These are phyloP conservation scores for Moniliella sp. DNA, from an alignment of 1,284 basidiomycete species.

Conservation along the genomic window DNA sequence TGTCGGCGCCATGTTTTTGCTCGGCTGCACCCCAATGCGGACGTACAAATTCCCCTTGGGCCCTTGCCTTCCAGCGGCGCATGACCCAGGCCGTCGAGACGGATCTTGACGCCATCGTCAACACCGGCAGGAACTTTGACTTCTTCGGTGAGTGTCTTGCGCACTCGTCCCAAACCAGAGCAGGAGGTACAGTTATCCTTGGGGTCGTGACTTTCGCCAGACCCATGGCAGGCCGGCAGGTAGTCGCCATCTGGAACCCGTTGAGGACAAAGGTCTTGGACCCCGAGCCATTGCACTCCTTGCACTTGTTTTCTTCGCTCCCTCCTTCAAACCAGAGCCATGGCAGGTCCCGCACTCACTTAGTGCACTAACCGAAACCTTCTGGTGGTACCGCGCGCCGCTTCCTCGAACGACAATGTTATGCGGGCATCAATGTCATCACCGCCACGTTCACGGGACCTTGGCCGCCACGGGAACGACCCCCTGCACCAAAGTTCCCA, in stretches of 20 bases:
- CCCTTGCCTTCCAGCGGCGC: conserved; percentile 43
- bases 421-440: conserved; percentile 63
- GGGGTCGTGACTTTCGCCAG: conserved; percentile 57
- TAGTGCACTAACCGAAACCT: conserved; percentile 55
- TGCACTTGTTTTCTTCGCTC: conserved; percentile 63
- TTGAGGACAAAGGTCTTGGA: conserved; percentile 70
- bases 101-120: conserved; percentile 86
- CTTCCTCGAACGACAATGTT: conserved; percentile 59
- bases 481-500: conserved; percentile 57
- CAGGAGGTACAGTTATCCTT: conserved; percentile 61
- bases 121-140: conserved; percentile 63
- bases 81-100: conserved; percentile 64
- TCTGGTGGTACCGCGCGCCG: conserved; percentile 64
- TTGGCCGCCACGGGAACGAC: conserved; percentile 38
- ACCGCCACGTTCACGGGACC: conserved; percentile 44
- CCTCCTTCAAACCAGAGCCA: conserved; percentile 65
- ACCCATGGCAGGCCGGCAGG: conserved; percentile 67
- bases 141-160: conserved; percentile 53
- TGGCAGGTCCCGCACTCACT: conserved; percentile 64
- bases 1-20: conserved; percentile 68
- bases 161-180: conserved; percentile 67
- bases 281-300: conserved; percentile 64
- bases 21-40: conserved; percentile 60
- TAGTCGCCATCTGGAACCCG: conserved; percentile 92
- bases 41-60: conserved; percentile 62